Conservation (phyloP, 2,329 filamentous ascomycete genomes). For the Calonectria pseudoturangicola region DNA sequence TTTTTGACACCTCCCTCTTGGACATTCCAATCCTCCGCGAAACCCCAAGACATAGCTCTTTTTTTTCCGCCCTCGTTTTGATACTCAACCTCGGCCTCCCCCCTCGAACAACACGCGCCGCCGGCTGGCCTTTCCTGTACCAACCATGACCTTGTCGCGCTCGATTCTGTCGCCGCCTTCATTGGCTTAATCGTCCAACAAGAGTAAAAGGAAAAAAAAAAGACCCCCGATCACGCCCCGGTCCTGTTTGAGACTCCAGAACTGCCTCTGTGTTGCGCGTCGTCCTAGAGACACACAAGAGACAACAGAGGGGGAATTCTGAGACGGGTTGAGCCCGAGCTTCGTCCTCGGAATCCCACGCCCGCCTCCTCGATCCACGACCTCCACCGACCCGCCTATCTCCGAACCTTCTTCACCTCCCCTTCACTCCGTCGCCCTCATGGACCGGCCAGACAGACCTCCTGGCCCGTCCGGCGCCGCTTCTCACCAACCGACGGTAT, state of each 20-base stretch:
- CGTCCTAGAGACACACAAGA: constrained; percentile 50
- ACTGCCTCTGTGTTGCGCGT: constrained; percentile 48
- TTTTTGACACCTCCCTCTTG: constrained; percentile 34
- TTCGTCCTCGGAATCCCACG: constrained; percentile 47
- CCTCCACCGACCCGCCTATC: constrained; percentile 47
- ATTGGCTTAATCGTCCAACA: constrained; percentile 53
- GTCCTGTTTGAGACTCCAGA: constrained; percentile 50
- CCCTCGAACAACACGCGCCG: constrained; percentile 48
- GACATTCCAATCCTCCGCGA: constrained; percentile 21
- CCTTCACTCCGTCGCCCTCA: constrained; percentile 49
- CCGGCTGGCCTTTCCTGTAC: constrained; percentile 48
- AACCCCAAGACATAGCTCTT: background rate
- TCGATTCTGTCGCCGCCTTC: constrained; percentile 56
- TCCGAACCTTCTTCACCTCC: constrained; percentile 45
- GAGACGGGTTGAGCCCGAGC: constrained; percentile 56
- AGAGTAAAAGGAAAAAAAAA: constrained; percentile 28
- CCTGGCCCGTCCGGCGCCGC: constrained; percentile 51
- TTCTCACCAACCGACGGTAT: constrained; percentile 53
- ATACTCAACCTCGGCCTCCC: constrained; percentile 27
- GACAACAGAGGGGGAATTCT: constrained; percentile 54
- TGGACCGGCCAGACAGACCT: constrained; percentile 61
- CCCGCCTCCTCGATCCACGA: constrained; percentile 46
- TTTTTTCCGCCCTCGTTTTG: background rate
- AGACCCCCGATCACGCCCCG: constrained; percentile 42
- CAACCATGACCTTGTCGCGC: constrained; percentile 58